A percentile compares a stretch with the other conserved stretches of the same genome.
phyloP scores from a whole-genome alignment of 2,329 filamentous ascomycete genomes.

The Tothia fuscella region DNA sequence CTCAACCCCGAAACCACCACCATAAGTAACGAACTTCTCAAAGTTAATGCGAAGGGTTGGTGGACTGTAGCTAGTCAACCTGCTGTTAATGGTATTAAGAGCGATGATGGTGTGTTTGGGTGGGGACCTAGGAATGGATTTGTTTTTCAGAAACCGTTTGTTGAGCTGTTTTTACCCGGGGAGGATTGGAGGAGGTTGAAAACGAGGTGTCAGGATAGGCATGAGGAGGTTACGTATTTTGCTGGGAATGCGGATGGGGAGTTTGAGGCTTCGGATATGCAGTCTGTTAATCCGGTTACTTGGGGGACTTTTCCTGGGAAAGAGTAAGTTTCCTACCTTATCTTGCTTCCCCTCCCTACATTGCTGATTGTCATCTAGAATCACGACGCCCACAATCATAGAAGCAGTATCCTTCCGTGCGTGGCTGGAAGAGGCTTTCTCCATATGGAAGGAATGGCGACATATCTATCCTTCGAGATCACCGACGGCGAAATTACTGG shows the following conservation, averaged over 20 bases:
- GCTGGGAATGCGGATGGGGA: conserved; percentile 69
- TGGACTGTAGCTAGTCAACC: conserved; percentile 96
- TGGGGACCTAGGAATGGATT: conserved; percentile 91
- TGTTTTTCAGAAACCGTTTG: conserved; percentile 91
- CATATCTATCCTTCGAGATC: conserved; percentile 70
- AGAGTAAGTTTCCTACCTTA: conserved; percentile 37
- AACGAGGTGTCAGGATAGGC: conserved; percentile 49
- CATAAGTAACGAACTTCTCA: conserved; percentile 64
- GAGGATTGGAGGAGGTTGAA: conserved; percentile 59
- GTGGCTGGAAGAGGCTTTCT: conserved; percentile 93
- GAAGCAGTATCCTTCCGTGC: conserved; percentile 88
- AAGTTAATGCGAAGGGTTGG: conserved; percentile 74
- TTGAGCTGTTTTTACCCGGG: conserved; percentile 81
- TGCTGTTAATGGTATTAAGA: conserved; percentile 74
- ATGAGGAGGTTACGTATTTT: conserved; percentile 69
- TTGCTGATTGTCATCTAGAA: conserved; percentile 29
- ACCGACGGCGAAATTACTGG: conserved; percentile 59
- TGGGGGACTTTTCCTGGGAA: conserved; percentile 95
- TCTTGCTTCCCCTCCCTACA: neutral
- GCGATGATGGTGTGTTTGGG: conserved; percentile 67
- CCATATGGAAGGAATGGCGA: conserved; percentile 90
- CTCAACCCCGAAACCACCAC: conserved; percentile 71
- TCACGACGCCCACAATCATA: conserved; percentile 91
- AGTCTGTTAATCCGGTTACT: conserved; percentile 81
- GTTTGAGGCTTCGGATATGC: conserved; percentile 55